phyloP scores from a whole-genome alignment of 1,139 yeast genomes.

The Debaryomyces robertsiae region DNA sequence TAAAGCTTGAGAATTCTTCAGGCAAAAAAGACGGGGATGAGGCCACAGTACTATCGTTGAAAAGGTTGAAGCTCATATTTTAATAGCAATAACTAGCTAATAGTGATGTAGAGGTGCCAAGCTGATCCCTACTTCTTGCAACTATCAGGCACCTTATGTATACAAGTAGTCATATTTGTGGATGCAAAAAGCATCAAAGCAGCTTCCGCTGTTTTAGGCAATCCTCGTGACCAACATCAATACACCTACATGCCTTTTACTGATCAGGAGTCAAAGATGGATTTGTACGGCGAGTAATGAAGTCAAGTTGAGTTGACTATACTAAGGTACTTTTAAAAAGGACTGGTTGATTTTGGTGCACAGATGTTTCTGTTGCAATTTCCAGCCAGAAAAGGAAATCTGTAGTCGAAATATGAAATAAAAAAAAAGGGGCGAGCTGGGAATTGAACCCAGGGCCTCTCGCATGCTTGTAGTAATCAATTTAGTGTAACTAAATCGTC shows the following conservation, averaged over 20 bases:
- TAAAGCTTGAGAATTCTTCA: constrained; percentile 6
- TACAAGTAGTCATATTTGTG: constrained; percentile 1
- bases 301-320: no score
- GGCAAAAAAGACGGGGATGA: constrained; percentile 6
- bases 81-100: constrained; percentile 3
- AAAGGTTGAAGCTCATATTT: constrained; percentile 10
- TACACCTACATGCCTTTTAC: no score
- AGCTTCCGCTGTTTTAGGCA: constrained; percentile 2
- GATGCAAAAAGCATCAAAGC: constrained; percentile 7
- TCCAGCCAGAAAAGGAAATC: no score
- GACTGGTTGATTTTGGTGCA: no score
- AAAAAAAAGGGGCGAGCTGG: constrained; percentile 31
- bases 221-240: constrained; percentile 3
- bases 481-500: constrained; percentile 15
- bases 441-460: constrained; percentile 40
- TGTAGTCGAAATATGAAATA: no score
- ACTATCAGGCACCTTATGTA: not conserved
- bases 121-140: not conserved
- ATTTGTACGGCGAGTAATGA: no score
- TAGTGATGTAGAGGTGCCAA: not conserved
- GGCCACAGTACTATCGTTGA: constrained; percentile 7
- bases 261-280: no score
- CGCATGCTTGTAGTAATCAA: constrained; percentile 26
- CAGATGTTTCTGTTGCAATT: no score
- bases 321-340: no score